These are phyloP conservation scores for Metschnikowia peoriensis DNA, from an alignment of 805 yeast genomes.

Conservation along the genomic window DNA sequence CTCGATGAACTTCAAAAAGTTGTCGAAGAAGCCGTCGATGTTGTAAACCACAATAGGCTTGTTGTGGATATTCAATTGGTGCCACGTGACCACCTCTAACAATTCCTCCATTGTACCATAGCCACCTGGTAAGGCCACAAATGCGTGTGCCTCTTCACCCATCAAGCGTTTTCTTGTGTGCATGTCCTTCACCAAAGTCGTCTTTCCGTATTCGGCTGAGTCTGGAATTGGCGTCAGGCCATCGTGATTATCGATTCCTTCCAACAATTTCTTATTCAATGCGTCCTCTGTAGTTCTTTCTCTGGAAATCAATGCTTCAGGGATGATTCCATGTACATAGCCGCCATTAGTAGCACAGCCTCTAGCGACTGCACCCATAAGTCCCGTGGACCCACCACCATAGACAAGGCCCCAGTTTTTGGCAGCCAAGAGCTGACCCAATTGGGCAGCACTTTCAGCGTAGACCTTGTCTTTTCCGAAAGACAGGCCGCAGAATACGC, in stretches of 20 bases:
- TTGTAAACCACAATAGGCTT: constrained; percentile 80
- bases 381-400: constrained; percentile 87
- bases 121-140: constrained; percentile 90
- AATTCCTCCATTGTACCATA: constrained; percentile 88
- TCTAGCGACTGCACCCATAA: constrained; percentile 76
- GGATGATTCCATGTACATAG: constrained; percentile 81
- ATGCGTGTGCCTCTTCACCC: constrained; percentile 85
- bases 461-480: constrained; percentile 56
- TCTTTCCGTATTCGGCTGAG: constrained; percentile 62
- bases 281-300: constrained; percentile 53
- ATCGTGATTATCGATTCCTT: constrained; percentile 58
- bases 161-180: constrained; percentile 83
- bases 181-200: constrained; percentile 84
- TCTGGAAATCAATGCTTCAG: constrained; percentile 73
- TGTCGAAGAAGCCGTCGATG: constrained; percentile 77
- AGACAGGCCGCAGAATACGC: constrained; percentile 88
- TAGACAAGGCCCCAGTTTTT: constrained; percentile 74
- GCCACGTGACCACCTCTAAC: constrained; percentile 90
- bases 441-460: constrained; percentile 51
- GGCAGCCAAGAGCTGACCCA: constrained; percentile 59
- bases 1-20: constrained; percentile 57
- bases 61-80: constrained; percentile 79
- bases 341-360: constrained; percentile 59
- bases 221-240: constrained; percentile 68
- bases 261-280: constrained; percentile 48